phyloP scores from a whole-genome alignment of 2,329 filamentous ascomycete species.

The Pseudocercospora ulei region DNA sequence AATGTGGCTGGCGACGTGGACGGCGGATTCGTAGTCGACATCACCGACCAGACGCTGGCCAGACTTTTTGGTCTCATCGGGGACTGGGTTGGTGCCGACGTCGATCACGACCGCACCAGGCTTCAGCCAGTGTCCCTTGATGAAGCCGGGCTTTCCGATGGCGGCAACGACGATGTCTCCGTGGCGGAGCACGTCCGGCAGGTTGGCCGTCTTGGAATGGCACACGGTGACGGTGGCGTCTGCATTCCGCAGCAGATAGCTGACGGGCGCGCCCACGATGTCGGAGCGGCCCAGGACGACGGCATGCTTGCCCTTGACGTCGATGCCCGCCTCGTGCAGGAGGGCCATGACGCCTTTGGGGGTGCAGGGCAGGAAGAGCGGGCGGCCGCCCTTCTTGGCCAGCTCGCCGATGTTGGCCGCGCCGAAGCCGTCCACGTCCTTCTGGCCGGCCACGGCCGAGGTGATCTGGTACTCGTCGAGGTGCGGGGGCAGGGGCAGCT shows the following conservation, averaged over 20 bases:
- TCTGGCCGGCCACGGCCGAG: conserved; percentile 80
- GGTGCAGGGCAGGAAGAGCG: conserved; percentile 87
- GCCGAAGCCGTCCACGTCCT: conserved; percentile 97
- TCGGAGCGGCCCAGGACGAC: conserved; percentile 92
- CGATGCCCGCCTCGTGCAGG: conserved; percentile 70
- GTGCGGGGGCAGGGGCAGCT: conserved; percentile 79
- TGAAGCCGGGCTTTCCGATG: conserved; percentile 75
- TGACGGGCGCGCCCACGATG: conserved; percentile 94
- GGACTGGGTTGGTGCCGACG: conserved; percentile 92
- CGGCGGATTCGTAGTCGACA: conserved; percentile 80
- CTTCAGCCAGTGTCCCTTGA: conserved; percentile 94
- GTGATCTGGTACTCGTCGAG: conserved; percentile 86
- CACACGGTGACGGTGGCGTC: conserved; percentile 95
- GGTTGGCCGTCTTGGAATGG: conserved; percentile 72
- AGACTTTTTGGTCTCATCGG: conserved; percentile 81
- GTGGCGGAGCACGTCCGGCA: conserved; percentile 64
- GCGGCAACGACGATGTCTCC: conserved; percentile 89
- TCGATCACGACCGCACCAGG: conserved; percentile 92
- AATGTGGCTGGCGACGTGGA: conserved; percentile 78
- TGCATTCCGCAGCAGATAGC: conserved; percentile 87
- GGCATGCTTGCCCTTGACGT: conserved; percentile 79
- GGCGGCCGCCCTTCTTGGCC: conserved; percentile 83
- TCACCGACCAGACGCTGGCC: conserved; percentile 88
- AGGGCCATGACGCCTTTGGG: conserved; percentile 96
- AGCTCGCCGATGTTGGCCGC: conserved; percentile 91